A percentile compares a stretch with the other conserved stretches of the same genome.
Evolutionary conservation across 805 yeast genomes (phyloP).

Genomic region (Kodamaea sagamina): DNA sequence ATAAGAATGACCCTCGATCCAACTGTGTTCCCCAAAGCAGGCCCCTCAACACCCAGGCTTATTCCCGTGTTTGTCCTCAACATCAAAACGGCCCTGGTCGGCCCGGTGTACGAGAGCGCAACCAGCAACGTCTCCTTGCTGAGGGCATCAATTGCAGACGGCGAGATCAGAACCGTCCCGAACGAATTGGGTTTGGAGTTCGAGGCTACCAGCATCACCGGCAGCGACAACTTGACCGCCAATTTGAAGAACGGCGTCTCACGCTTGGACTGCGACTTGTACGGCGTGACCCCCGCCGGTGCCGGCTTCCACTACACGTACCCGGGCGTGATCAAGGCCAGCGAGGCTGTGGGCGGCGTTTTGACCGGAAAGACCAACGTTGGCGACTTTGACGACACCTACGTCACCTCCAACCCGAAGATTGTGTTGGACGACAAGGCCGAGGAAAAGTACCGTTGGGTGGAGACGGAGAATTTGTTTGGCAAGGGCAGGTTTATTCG

Average conservation of each 20-base stretch:
- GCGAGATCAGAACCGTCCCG: conserved; percentile 31
- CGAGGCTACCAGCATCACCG: conserved; percentile 31
- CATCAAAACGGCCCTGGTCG: conserved; percentile 23
- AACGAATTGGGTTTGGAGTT: conserved; percentile 36
- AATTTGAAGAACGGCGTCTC: conserved; percentile 27
- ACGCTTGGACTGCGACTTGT: conserved; percentile 52
- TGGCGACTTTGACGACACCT: conserved; percentile 46
- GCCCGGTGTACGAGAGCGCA: conserved; percentile 15
- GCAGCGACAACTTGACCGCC: conserved; percentile 51
- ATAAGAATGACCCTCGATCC: conserved; percentile 4
- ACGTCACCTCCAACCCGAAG: conserved; percentile 50
- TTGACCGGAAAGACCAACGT: conserved; percentile 38
- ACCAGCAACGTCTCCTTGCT: conserved; percentile 21
- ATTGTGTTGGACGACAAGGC: conserved; percentile 44
- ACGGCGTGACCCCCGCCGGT: conserved; percentile 47
- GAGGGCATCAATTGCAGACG: conserved; percentile 28
- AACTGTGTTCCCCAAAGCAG: conserved; percentile 10
- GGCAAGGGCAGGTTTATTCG: conserved; percentile 64
- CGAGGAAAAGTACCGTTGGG: conserved; percentile 53
- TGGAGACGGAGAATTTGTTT: conserved; percentile 45
- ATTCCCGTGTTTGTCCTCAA: conserved; percentile 35
- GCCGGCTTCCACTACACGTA: conserved; percentile 46
- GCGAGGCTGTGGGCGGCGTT: conserved; percentile 31
- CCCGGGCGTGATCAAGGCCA: conserved; percentile 49
- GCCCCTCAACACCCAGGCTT: conserved; percentile 29